Evolutionary conservation across 192 early-diverging fungal species (phyloP).

Genomic region (Coemansia sp.): DNA sequence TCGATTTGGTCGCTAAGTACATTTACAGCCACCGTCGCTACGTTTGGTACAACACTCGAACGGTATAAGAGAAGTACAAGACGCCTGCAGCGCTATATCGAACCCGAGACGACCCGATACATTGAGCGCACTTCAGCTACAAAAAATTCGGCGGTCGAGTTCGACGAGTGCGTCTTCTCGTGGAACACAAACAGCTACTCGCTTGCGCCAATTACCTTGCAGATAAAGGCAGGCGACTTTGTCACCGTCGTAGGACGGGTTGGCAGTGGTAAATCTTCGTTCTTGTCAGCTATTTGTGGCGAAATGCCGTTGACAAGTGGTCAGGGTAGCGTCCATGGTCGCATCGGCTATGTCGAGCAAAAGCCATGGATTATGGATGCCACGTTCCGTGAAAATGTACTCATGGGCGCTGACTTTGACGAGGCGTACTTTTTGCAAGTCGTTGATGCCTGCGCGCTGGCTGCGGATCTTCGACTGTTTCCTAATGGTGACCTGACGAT

Average conservation of each 20-base stretch:
- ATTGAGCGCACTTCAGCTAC: not conserved
- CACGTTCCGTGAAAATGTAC: slow-evolving; percentile 53
- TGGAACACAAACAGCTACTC: slow-evolving; percentile 49
- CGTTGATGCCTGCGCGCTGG: slow-evolving; percentile 32
- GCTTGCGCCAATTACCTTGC: slow-evolving; percentile 60
- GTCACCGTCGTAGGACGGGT: slow-evolving; percentile 81
- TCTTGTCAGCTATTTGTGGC: slow-evolving; percentile 68
- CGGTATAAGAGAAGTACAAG: not conserved
- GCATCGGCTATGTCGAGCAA: slow-evolving; percentile 49
- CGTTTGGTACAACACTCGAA: not conserved
- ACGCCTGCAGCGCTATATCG: slow-evolving; percentile 10
- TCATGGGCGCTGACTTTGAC: slow-evolving; percentile 43
- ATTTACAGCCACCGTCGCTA: slow-evolving; percentile 8
- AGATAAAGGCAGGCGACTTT: slow-evolving; percentile 66
- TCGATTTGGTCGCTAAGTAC: slow-evolving; percentile 25
- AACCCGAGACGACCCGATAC: not conserved
- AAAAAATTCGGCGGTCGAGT: slow-evolving; percentile 1
- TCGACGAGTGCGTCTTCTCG: slow-evolving; percentile 27
- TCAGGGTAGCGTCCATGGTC: slow-evolving; percentile 66
- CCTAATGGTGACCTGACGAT: slow-evolving; percentile 48
- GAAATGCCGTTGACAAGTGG: slow-evolving; percentile 82
- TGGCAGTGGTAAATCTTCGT: slow-evolving; percentile 71
- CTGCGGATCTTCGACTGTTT: slow-evolving; percentile 26
- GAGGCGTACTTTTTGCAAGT: slow-evolving; percentile 23
- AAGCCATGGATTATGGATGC: slow-evolving; percentile 43